These are phyloP conservation scores for Lactarius sanguifluus DNA, from an alignment of 768 basidiomycete species.

Conservation along the genomic window DNA sequence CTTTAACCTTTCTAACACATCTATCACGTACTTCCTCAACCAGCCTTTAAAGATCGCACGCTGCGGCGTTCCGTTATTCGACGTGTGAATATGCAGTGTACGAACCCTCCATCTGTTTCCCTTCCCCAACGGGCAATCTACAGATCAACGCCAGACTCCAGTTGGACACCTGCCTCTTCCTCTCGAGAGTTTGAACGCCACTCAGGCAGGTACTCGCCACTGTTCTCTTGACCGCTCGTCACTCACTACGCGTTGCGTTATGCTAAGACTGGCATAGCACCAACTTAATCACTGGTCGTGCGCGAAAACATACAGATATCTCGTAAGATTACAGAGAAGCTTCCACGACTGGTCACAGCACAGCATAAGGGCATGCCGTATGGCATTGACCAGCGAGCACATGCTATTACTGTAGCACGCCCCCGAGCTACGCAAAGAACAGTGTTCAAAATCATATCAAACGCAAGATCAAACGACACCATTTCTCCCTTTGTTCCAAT, in stretches of 20 bases:
- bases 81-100: not conserved
- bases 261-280: not conserved
- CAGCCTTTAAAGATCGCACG: not conserved
- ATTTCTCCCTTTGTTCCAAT: not conserved
- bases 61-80: conserved; percentile 6
- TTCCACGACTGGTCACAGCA: not conserved
- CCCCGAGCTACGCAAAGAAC: not conserved
- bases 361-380: not conserved
- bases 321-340: not conserved
- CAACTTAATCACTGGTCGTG: not conserved
- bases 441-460: not conserved
- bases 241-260: not conserved
- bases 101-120: not conserved
- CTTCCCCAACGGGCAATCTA: not conserved
- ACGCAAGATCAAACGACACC: too few relatives aligned
- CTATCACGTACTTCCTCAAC: not conserved
- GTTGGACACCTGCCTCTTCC: not conserved
- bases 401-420: not conserved
- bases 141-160: not conserved
- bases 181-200: not conserved
- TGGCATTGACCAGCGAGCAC: not conserved
- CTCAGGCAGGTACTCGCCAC: not conserved
- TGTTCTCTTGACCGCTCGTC: not conserved
- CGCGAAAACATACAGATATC: not conserved
- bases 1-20: not conserved